Conservation (phyloP, 305 asterid genomes). For the Ilex paraguariensis region DNA sequence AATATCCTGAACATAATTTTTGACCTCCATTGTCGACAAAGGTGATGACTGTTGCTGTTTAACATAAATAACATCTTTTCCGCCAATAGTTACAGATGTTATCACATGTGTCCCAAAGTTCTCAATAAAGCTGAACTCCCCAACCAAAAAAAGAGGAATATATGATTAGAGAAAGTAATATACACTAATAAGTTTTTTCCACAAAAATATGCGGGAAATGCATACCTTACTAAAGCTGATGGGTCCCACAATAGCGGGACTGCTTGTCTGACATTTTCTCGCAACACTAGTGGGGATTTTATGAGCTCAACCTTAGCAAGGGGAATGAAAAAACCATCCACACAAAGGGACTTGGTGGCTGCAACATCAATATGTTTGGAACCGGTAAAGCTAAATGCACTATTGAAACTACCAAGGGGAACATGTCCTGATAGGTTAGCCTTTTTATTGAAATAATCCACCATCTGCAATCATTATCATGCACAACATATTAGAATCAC, state of each 20-base stretch:
- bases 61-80: constrained; percentile 79
- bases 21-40: constrained; percentile 61
- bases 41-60: constrained; percentile 70
- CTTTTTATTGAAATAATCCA: constrained; percentile 73
- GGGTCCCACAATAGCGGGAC: constrained; percentile 86
- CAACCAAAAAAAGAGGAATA: background rate
- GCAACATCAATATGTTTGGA: constrained; percentile 63
- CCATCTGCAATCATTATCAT: constrained; percentile 53
- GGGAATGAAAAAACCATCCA: constrained; percentile 80
- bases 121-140: constrained; percentile 63
- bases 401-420: constrained; percentile 82
- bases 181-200: too few species aligned
- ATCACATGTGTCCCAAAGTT: constrained; percentile 83
- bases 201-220: background rate
- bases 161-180: too few species aligned
- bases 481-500: background rate
- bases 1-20: constrained; percentile 77
- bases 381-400: constrained; percentile 65
- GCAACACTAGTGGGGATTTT: constrained; percentile 48
- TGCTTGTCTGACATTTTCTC: constrained; percentile 58
- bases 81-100: constrained; percentile 75
- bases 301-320: constrained; percentile 58
- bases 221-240: constrained; percentile 70
- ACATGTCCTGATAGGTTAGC: constrained; percentile 56
- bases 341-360: constrained; percentile 70